Evolutionary conservation across 2,329 filamentous ascomycete genomes (phyloP), one percentile per base, ranked within the genome.

Genomic region (Fonsecaea pedrosoi): DNA sequence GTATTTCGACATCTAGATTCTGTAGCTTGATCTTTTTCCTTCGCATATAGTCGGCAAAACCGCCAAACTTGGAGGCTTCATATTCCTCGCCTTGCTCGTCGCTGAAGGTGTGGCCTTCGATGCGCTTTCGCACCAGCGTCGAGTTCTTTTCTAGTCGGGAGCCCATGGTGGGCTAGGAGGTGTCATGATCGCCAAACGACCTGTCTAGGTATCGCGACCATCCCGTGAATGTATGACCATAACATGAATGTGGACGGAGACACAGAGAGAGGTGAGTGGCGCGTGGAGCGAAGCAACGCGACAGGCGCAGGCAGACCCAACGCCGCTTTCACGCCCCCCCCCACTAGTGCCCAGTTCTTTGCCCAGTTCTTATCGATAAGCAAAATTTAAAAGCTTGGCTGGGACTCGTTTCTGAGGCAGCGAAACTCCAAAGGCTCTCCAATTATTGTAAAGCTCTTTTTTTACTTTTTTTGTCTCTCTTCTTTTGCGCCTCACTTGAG

Each of bases 11-110:
- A 79, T 99, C 95, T 35, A 95, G 86, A 75, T 99, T 99, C 78
- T 98, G 95, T 3, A 99, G 85, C 77, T 99, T 99, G 78, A 97
- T 89, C 83, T 96, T 97, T 83, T 99, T 99, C 64, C 94, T 89
- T 58, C 94, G 86, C 77, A 97, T 96, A 78, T 98, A 99, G 75
- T 98, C 94, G 30, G 84, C 80, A 74, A 98, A 96, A 8, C 94
- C 94, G 32, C 92, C 92, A 78, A 98, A 99, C 60, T 86, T 87
- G 69, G 93, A 97, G 1, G 84, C 87, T 66, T 90, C 89, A 77
- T 99, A 99, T 77, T 99, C 96, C 65, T 98, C 94, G 65, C 95
- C 94, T 30, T 86, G 86, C 76, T 97, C 93, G 74, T 91, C 85
- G 1, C 89, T 83, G 77, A 97, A 98, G 1, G 84, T 86, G 78